phyloP scores from a whole-genome alignment of 2,329 filamentous ascomycete species.

The Coniella vitis region DNA sequence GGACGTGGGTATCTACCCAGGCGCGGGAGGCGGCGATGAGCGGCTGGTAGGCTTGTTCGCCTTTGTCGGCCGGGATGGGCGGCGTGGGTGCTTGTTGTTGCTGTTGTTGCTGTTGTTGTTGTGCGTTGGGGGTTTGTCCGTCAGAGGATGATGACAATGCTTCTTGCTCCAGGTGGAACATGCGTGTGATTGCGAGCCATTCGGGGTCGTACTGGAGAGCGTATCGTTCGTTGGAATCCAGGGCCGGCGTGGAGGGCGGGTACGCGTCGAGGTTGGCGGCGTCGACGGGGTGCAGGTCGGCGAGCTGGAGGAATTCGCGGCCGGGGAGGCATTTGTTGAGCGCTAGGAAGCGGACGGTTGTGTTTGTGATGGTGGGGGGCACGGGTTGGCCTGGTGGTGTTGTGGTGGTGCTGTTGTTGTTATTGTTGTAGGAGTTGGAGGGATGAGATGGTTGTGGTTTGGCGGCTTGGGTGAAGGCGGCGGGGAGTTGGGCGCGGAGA shows the following conservation, averaged over 20 bases:
- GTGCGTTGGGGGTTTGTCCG: too few relatives aligned
- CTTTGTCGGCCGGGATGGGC: slow-evolving; percentile 51
- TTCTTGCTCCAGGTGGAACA: slow-evolving; percentile 48
- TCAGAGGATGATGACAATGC: slow-evolving; percentile 20
- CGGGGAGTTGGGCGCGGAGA: slow-evolving; percentile 67
- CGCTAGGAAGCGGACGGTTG: slow-evolving; percentile 73
- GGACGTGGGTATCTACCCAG: slow-evolving; percentile 80
- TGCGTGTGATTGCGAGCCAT: slow-evolving; percentile 89
- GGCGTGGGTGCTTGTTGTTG: slow-evolving; percentile 39
- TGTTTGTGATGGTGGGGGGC: slow-evolving; percentile 70
- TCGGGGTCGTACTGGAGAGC: slow-evolving; percentile 79
- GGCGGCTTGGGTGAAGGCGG: slow-evolving; percentile 54
- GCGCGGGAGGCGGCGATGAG: slow-evolving; percentile 61
- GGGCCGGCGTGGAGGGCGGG: slow-evolving; percentile 15
- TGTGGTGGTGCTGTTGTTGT: slow-evolving; percentile 33
- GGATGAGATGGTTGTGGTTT: slow-evolving; percentile 22
- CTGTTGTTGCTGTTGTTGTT: too few relatives aligned
- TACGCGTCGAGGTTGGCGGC: slow-evolving; percentile 19
- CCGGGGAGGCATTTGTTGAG: slow-evolving; percentile 84
- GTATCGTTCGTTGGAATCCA: slow-evolving; percentile 34
- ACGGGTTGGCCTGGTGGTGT: slow-evolving; percentile 52
- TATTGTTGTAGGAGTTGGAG: too few relatives aligned
- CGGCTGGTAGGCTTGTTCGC: slow-evolving; percentile 60
- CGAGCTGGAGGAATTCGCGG: slow-evolving; percentile 75
- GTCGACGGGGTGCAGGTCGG: slow-evolving; percentile 51